A percentile compares a stretch with the other conserved stretches of the same genome.
These are phyloP conservation scores for Smithsoniella earleae DNA, from an alignment of 163 green algal genomes.

Conservation along the genomic window DNA sequence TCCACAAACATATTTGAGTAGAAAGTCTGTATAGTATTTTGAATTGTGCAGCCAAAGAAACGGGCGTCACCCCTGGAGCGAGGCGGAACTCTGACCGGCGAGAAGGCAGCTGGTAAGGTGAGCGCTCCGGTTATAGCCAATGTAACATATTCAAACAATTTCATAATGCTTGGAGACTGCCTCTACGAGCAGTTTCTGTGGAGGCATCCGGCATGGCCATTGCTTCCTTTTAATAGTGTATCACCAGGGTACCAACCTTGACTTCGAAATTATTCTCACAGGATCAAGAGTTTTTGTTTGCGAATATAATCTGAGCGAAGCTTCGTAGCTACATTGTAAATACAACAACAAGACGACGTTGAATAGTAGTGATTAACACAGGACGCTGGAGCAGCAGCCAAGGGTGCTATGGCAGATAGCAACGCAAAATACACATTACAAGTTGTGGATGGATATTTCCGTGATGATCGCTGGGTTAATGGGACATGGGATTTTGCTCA, in stretches of 20 bases:
- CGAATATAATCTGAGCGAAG: background rate
- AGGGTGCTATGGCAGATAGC: conserved; percentile 36
- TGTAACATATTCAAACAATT: too few relatives aligned
- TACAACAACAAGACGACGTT: background rate
- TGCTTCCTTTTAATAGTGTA: background rate
- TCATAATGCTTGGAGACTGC: too few relatives aligned
- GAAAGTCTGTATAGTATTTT: too few relatives aligned
- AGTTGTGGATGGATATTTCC: conserved; percentile 71
- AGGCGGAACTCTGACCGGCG: conserved; percentile 71
- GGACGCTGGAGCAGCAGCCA: conserved; percentile 42
- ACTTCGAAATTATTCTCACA: background rate
- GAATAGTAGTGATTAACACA: conserved; percentile 32
- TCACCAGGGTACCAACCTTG: background rate
- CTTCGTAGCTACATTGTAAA: background rate
- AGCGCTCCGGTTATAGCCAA: too few relatives aligned
- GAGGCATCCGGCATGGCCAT: too few relatives aligned
- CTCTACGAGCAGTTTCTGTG: too few relatives aligned
- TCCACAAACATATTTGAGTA: too few relatives aligned
- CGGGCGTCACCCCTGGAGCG: conserved; percentile 63
- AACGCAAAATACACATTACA: conserved; percentile 40
- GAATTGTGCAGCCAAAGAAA: conserved; percentile 38
- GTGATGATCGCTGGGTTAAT: conserved; percentile 76
- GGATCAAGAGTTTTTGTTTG: background rate
- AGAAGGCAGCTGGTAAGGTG: conserved; percentile 71
- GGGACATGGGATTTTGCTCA: conserved; percentile 74